These are phyloP conservation scores for Globisporangium radiosum DNA, from an alignment of 352 stramenopile genomes.

Conservation along the genomic window DNA sequence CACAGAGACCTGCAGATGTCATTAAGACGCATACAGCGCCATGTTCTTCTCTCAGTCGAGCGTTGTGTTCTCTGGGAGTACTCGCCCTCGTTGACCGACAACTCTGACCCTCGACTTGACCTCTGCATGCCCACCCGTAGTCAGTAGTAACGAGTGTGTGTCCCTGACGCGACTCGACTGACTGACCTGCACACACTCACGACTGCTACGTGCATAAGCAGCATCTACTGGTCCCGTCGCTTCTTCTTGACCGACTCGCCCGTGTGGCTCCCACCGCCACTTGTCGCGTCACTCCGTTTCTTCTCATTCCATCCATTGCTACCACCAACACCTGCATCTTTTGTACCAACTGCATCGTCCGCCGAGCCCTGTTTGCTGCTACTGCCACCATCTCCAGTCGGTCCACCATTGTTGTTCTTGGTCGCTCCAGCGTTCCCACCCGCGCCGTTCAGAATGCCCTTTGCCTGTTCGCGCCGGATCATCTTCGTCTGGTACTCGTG, in stretches of 20 bases:
- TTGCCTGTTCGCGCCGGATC: conserved; percentile 79
- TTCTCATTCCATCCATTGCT: conserved; percentile 11
- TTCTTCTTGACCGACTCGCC: conserved; percentile 41
- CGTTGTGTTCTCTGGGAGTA: neutral
- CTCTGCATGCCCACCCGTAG: too few relatives aligned
- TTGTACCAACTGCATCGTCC: conserved; percentile 1
- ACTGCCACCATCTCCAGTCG: neutral
- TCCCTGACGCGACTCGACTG: neutral
- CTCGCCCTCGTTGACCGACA: too few relatives aligned
- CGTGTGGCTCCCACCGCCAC: neutral
- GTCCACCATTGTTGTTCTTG: conserved; percentile 19
- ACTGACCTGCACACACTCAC: neutral
- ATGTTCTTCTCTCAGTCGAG: neutral
- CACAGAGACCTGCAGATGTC: neutral
- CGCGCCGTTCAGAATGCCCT: conserved; percentile 46
- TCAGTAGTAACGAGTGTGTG: too few relatives aligned
- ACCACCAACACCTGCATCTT: conserved; percentile 18
- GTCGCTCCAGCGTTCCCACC: conserved; percentile 2
- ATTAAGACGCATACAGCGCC: conserved; percentile 2
- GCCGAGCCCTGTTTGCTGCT: conserved; percentile 5
- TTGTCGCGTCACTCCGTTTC: conserved; percentile 19
- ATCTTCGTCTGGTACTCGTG: conserved; percentile 90
- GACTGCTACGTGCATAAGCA: neutral
- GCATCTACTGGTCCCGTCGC: conserved; percentile 43
- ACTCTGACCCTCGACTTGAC: too few relatives aligned